Evolutionary conservation across 306 rosid species (phyloP), one percentile per base, ranked within the genome.

Genomic region (Quercus ilex): DNA sequence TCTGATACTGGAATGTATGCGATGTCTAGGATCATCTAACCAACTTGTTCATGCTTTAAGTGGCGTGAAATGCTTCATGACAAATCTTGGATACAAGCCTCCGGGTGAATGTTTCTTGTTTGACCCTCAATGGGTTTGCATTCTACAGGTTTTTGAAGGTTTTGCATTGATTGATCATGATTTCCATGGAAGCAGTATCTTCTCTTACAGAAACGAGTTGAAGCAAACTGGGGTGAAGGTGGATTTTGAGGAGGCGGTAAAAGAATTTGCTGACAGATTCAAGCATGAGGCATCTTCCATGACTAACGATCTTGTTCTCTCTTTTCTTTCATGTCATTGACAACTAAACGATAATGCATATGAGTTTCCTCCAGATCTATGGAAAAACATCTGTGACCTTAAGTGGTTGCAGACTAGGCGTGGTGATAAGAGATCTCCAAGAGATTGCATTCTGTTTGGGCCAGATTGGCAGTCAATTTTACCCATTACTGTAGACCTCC

Each of bases 371-470:
- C 4, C 56, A 1, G 26, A 25, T 25, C 26, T 25, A 1, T 1
- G 26, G 26, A 25, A 25, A 25, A 25, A 25, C 26, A 25, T 91
- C 18, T 20, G 12, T 12, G 73, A 49, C 4, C 10, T 7, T 17
- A 76, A 85, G 72, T 93, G 98, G 98, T 74, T 93, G 89, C 80
- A 83, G 46, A 90, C 93, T 43, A 75, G 81, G 23, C 63, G 77
- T 46, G 88, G 90, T 69, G 83, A 57, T 82, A 71, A 70, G 28
- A 81, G 84, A 74, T 4, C 84, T 74, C 94, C 98, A 6, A 62
- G 70, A 13, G 35, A 83, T 2, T 93, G 93, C 91, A 87, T 91
- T 88, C 83, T 91, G 55, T 83, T 69, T 81, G 84, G 89, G 78
- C 80, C 89, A 18, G 87, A 84, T 59, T 93, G 98, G 98, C 74